Evolutionary conservation across 345 rosid species (phyloP).

Genomic region (Raphanus sativus): DNA sequence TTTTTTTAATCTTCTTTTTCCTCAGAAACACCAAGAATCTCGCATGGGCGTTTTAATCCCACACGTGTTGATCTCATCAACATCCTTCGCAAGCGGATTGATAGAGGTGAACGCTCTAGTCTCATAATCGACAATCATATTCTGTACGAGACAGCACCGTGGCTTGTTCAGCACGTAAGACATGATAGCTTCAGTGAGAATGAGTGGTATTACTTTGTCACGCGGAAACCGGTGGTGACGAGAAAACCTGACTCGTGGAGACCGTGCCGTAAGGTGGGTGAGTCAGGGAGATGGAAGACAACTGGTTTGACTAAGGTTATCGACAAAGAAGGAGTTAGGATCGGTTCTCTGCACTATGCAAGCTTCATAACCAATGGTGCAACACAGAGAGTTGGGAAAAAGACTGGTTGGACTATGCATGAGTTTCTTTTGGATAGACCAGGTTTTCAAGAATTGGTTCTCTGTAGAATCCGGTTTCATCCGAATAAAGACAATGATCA

Average conservation of each 20-base stretch:
- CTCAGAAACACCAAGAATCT: not conserved
- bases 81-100: conserved; percentile 2
- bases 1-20: not conserved
- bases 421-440: conserved; percentile 12
- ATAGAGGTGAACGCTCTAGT: not conserved
- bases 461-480: conserved; percentile 5
- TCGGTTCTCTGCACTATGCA: not conserved
- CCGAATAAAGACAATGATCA: not conserved
- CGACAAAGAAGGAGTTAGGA: not conserved
- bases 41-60: not conserved
- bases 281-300: conserved; percentile 6
- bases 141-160: conserved; percentile 22
- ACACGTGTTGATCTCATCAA: not conserved
- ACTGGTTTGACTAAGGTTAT: not conserved
- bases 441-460: not conserved
- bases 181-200: not conserved
- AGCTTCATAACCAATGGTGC: not conserved
- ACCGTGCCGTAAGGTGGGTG: not conserved
- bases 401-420: conserved; percentile 21
- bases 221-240: not conserved
- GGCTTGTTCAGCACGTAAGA: conserved; percentile 26
- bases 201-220: conserved; percentile 15
- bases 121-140: not conserved
- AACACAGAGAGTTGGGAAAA: not conserved
- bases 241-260: not conserved